A percentile compares a stretch with the other conserved stretches of the same genome.
Evolutionary conservation across 768 basidiomycete genomes (phyloP).

Genomic region (Crassisporium funariophilum): DNA sequence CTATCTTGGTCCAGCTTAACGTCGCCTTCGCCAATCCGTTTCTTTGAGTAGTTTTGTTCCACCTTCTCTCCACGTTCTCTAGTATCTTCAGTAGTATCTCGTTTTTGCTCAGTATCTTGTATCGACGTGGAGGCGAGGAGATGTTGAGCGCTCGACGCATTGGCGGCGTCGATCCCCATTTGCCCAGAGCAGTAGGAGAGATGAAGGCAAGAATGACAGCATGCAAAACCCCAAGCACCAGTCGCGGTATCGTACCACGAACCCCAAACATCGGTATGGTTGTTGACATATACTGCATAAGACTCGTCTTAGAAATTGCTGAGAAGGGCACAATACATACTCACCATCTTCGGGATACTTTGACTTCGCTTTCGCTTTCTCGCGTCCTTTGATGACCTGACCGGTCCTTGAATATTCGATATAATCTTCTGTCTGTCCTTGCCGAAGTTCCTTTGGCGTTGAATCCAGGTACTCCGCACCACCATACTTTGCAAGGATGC

Average conservation of each 20-base stretch:
- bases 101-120: constrained; percentile 24
- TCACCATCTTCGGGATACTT: constrained; percentile 97
- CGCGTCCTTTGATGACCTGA: constrained; percentile 87
- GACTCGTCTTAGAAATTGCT: constrained; percentile 11
- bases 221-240: constrained; percentile 89
- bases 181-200: constrained; percentile 90
- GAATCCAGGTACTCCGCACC: constrained; percentile 90
- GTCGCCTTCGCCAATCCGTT: constrained; percentile 80
- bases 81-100: constrained; percentile 27
- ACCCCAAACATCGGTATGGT: constrained; percentile 97
- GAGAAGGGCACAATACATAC: constrained; percentile 27
- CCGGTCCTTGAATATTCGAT: constrained; percentile 96
- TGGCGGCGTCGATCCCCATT: constrained; percentile 77
- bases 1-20: constrained; percentile 72
- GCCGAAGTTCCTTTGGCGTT: constrained; percentile 89
- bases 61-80: constrained; percentile 36
- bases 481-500: constrained; percentile 91
- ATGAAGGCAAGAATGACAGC: constrained; percentile 87
- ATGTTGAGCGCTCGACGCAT: constrained; percentile 74
- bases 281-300: constrained; percentile 77
- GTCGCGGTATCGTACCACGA: constrained; percentile 82
- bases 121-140: constrained; percentile 53
- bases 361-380: constrained; percentile 81
- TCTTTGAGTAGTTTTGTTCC: constrained; percentile 78
- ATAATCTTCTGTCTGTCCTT: constrained; percentile 96